Percentiles rank a stretch among this genome's conserved stretches.
phyloP scores from a whole-genome alignment of 176 grass and related monocot genomes.

The Oryza nivara region DNA sequence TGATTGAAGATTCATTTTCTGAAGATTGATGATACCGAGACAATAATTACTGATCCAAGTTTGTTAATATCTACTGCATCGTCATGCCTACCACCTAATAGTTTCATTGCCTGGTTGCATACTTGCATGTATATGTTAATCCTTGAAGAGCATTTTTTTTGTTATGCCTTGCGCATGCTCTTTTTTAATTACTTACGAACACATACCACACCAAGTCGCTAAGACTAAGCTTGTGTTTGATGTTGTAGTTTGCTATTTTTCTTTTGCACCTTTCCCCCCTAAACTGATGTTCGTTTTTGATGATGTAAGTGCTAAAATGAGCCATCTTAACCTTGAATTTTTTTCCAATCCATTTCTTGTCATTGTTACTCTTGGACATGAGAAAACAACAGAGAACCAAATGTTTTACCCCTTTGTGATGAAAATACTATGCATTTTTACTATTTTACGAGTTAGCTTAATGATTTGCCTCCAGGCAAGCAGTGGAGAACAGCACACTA shows the following conservation, averaged over 20 bases:
- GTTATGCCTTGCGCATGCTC: neutral
- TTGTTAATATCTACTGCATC: neutral
- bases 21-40: neutral
- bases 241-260: constrained; percentile 18
- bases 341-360: constrained; percentile 10
- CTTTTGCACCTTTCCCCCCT: neutral
- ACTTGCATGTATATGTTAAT: constrained; percentile 1
- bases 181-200: neutral
- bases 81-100: neutral
- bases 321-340: constrained; percentile 27
- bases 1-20: constrained; percentile 14
- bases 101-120: neutral
- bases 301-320: constrained; percentile 39
- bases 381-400: constrained; percentile 19
- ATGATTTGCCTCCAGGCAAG: constrained; percentile 37
- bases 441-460: neutral
- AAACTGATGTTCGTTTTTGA: constrained; percentile 21
- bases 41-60: neutral
- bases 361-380: constrained; percentile 25
- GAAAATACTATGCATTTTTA: constrained; percentile 24
- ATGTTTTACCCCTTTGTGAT: constrained; percentile 36
- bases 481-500: constrained; percentile 48
- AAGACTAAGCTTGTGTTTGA: neutral
- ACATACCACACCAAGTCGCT: neutral
- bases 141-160: constrained; percentile 1